Percentiles rank a stretch among this genome's conserved stretches.
Evolutionary conservation across 148 eudicot species (phyloP).

Genomic region (Heliosperma pusillum): DNA sequence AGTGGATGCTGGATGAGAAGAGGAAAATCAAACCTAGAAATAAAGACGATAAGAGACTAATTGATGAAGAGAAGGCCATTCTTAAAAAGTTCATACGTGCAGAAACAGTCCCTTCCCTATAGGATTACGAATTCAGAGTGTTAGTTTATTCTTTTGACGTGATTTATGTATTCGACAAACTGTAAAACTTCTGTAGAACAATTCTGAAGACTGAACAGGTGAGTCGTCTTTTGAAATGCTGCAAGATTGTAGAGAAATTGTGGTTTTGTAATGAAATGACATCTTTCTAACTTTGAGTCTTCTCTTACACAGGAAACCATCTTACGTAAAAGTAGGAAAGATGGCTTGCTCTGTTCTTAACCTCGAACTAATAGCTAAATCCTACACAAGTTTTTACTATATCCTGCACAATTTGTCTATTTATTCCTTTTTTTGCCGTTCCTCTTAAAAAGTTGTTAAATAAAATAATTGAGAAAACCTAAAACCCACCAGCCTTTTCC

Average conservation of each 20-base stretch:
- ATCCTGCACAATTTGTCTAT: no score
- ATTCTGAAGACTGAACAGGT: not conserved
- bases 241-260: not conserved
- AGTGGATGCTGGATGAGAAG: conserved; percentile 77
- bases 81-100: conserved; percentile 57
- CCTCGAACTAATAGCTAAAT: no score
- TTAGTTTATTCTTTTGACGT: conserved; percentile 3
- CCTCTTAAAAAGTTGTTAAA: no score
- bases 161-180: not conserved
- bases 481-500: no score
- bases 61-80: conserved; percentile 62
- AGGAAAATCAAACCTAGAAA: conserved; percentile 49
- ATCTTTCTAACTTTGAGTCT: not conserved
- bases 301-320: not conserved
- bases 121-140: not conserved
- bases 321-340: not conserved
- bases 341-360: no score
- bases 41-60: conserved; percentile 48
- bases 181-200: conserved; percentile 10
- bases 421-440: no score
- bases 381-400: no score
- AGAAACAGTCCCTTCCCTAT: conserved; percentile 39
- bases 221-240: conserved; percentile 14
- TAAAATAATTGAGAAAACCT: no score
- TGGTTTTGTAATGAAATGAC: not conserved